These are phyloP conservation scores for Cenchrus americanus DNA, from an alignment of 176 grass and related monocot genomes.

Conservation along the genomic window DNA sequence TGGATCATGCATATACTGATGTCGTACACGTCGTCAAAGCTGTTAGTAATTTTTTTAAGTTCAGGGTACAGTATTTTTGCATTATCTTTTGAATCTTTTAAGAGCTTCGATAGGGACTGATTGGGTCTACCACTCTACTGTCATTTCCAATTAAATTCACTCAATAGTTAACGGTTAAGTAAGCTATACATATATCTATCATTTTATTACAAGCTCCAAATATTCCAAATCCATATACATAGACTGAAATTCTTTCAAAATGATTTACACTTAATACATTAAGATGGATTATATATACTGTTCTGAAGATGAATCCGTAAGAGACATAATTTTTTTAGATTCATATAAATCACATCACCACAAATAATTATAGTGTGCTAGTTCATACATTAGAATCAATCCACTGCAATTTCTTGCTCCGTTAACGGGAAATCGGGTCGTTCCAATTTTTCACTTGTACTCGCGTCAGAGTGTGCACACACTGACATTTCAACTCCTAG, in stretches of 20 bases:
- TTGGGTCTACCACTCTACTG: background rate
- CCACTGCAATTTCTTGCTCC: no score
- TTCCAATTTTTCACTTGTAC: background rate
- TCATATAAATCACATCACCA: background rate
- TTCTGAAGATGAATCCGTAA: background rate
- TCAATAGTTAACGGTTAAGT: background rate
- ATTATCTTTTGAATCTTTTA: background rate
- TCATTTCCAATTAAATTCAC: background rate
- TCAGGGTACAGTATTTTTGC: background rate
- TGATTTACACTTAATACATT: background rate
- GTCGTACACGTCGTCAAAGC: slow-evolving; percentile 7
- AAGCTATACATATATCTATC: background rate
- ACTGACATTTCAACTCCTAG: background rate
- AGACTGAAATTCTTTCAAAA: no score
- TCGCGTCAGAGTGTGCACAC: no score
- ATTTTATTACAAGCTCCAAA: background rate
- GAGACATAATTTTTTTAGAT: no score
- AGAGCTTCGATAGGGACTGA: background rate
- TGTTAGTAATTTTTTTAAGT: background rate
- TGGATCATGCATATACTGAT: slow-evolving; percentile 30
- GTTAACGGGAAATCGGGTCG: no score
- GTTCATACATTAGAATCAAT: no score
- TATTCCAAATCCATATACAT: background rate
- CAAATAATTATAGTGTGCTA: background rate
- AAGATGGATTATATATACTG: background rate